Base-by-base conservation (phyloP, 1,139 yeast species). In the Hyphopichia fennica region DNA sequence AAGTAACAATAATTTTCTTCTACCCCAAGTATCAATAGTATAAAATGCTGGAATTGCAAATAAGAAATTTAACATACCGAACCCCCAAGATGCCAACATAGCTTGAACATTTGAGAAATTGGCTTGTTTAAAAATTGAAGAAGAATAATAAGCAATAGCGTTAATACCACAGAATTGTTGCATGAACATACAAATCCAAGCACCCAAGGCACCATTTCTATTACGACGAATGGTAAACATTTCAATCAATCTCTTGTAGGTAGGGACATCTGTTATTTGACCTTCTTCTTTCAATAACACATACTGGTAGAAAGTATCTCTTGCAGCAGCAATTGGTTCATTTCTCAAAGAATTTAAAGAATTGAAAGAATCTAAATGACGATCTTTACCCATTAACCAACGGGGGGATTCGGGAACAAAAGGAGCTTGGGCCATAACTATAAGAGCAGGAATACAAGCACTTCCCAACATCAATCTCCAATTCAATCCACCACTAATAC, bases 151-250 rank as follows among this genome's bases (percentile, higher is more conserved):
- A 16, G 96, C 95, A 65, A 89, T 87, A 41, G 87, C 95, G 56
- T 88, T 89, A 58, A 89, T 83, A 56, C 96, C 96, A 66, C 96
- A 88, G 69, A 89, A 86, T 62, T 89, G 96, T 69, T 89, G 96
- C 89, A 86, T 85, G 59, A 87, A 85, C 82, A 89, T 88, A 48
- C 83, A 87, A 48, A 87, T 75, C 78, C 86, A 85, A 2, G 96
- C 81, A 43, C 89, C 96, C 44, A 84, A 54, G 10, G 89, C 81
- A 43, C 93, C 96, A 55, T 89, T 84, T 65, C 96, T 78, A 65
- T 87, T 87, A 71, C 96, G 80, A 62, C 93, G 79, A 39, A 86
- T 72, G 11, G 83, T 74, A 57, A 83, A 72, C 73, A 83, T 68
- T 60, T 82, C 84, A 41, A 65, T 64, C 40, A 78, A 40, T 55